Base-by-base conservation (phyloP, 1,284 basidiomycete genomes). In the Irpex lacteus region DNA sequence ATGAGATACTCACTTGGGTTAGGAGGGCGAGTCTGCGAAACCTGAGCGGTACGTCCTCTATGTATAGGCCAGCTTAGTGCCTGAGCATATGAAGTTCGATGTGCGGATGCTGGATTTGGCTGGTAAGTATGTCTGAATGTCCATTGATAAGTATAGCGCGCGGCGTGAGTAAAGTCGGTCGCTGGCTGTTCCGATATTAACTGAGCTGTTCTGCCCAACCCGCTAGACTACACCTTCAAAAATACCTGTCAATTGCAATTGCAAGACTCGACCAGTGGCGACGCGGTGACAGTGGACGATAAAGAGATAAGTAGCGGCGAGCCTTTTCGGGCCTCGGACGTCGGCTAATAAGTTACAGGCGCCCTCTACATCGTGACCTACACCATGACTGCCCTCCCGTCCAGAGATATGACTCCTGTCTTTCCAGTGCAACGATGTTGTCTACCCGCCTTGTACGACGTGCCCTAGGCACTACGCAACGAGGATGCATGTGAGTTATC, bases 401-500 rank as follows among this genome's bases (percentile, higher is more conserved):
- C 8, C 34, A 59, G 11, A 8, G 11, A 38, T 7, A 59, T 59
- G 38, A 59, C 44, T 44, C 44, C 38, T 59, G 8, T 26, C 44
- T 34, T 15, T 34, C 54, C 54, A 32, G n/a, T 8, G 36, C 54
- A 13, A 36, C 54, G 8, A 56, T 37, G 54, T 36, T 56, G 54
- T 44, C 58, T n/a, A 26, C 62, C 34, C 62, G 62, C n/a, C 59
- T 60, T 18, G 52, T 40, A 13, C 34, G 38, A 9, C 62, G 59
- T 60, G n/a, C 44, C 19, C 15, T 49, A 36, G 49, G 59, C 40
- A 9, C 7, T 26, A 8, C 59, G 36, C 59, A 21, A 44, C 34
- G 13, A 49, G 34, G 19, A 15, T n/a, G 13, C 37, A 15, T 19
- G 58, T 59, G 37, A 59, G 58, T 59, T n/a, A 15, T 40, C 5